Percentiles rank a stretch among this genome's conserved stretches.
These are phyloP conservation scores for Uromyces viciae-fabae DNA, from an alignment of 1,284 basidiomycete genomes.

Conservation along the genomic window DNA sequence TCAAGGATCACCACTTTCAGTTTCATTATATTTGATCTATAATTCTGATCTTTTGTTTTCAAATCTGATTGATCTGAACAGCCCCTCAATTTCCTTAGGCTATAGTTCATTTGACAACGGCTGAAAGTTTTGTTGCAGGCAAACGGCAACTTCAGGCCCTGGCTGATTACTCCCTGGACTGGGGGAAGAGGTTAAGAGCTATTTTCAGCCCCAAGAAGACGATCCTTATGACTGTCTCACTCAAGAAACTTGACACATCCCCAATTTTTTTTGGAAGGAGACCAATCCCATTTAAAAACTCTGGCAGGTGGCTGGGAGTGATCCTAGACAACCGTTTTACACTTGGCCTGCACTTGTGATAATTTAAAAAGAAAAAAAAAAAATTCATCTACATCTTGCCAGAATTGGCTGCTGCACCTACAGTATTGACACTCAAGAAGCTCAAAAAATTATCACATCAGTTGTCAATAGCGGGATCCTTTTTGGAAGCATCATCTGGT, in stretches of 20 bases:
- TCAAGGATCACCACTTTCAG: constrained; percentile 12
- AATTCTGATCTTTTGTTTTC: constrained; percentile 8
- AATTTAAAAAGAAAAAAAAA: constrained; percentile 49
- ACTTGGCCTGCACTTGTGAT: constrained; percentile 51
- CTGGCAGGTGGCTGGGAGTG: constrained; percentile 54
- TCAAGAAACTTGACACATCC: not conserved
- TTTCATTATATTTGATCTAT: constrained; percentile 17
- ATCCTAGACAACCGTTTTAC: constrained; percentile 51
- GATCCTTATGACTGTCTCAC: constrained; percentile 2
- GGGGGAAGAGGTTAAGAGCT: not conserved
- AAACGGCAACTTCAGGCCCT: not conserved
- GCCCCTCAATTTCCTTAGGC: not conserved
- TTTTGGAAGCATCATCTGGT: constrained; percentile 55
- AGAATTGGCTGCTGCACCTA: constrained; percentile 56
- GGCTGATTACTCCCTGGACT: not conserved
- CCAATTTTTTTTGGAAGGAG: not conserved
- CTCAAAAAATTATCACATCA: constrained; percentile 53
- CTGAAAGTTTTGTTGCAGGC: not conserved
- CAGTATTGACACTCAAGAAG: constrained; percentile 53
- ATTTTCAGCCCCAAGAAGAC: constrained; percentile 10
- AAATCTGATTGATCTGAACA: not conserved
- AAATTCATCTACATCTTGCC: constrained; percentile 50
- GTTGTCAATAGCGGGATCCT: constrained; percentile 55
- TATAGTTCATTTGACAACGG: constrained; percentile 9
- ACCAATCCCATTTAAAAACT: not conserved